A percentile compares a stretch with the other conserved stretches of the same genome.
These are phyloP conservation scores for Calonectria ilicicola DNA, from an alignment of 2,329 filamentous ascomycete genomes.

Conservation along the genomic window DNA sequence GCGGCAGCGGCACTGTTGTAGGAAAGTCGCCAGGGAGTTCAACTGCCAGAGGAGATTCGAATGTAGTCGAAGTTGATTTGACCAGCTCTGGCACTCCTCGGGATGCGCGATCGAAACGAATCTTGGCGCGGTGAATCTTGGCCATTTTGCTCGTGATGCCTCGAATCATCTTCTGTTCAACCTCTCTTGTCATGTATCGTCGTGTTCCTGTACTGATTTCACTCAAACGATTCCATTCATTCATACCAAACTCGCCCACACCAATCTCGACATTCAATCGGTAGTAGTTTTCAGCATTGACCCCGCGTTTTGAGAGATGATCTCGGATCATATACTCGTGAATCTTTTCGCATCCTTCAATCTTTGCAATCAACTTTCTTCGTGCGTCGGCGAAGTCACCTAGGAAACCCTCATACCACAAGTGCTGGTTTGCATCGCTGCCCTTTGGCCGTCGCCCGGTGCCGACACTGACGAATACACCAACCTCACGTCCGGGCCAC, in stretches of 20 bases:
- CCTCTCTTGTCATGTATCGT: conserved; percentile 80
- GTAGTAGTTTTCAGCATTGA: conserved; percentile 92
- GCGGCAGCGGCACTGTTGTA: conserved; percentile 51
- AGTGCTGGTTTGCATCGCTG: conserved; percentile 76
- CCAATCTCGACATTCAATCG: conserved; percentile 97
- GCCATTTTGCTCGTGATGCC: conserved; percentile 84
- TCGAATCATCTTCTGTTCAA: conserved; percentile 82
- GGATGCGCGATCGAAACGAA: conserved; percentile 68
- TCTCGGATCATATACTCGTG: conserved; percentile 89
- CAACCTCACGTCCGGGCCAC: conserved; percentile 93
- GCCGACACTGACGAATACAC: conserved; percentile 93
- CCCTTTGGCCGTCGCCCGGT: conserved; percentile 83
- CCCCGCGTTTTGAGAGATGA: conserved; percentile 79
- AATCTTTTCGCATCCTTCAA: conserved; percentile 93
- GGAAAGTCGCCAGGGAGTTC: conserved; percentile 71
- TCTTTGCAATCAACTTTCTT: conserved; percentile 86
- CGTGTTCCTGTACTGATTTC: conserved; percentile 95
- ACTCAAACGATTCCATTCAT: conserved; percentile 93
- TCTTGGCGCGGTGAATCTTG: conserved; percentile 83
- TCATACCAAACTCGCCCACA: conserved; percentile 98
- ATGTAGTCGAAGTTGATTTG: conserved; percentile 56
- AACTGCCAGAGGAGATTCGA: conserved; percentile 62
- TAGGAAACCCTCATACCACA: conserved; percentile 95
- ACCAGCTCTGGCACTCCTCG: conserved; percentile 57
- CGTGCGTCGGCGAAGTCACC: conserved; percentile 94